Percentiles rank a stretch among this genome's conserved stretches.
Conservation (phyloP, 495 filamentous ascomycete species). For the Lophiostoma macrostomum region DNA sequence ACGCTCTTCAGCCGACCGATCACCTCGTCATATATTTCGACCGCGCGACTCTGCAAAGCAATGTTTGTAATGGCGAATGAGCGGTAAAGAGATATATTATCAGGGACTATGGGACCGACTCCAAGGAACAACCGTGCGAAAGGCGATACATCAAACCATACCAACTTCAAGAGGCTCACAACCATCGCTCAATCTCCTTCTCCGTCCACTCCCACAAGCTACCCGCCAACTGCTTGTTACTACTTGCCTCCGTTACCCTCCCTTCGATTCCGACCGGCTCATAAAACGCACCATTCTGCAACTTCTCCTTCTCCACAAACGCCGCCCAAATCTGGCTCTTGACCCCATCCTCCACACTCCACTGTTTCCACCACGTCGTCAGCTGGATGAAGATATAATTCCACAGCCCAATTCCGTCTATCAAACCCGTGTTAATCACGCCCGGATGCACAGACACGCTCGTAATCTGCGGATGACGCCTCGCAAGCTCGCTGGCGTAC, state of each 20-base stretch:
- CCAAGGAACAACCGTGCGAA: too few relatives aligned
- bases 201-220: slow-evolving; percentile 28
- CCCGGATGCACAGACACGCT: slow-evolving; percentile 66
- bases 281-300: slow-evolving; percentile 15
- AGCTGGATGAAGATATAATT: neutral
- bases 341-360: slow-evolving; percentile 3
- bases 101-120: too few relatives aligned
- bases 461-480: slow-evolving; percentile 55
- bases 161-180: too few relatives aligned
- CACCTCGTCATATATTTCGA: too few relatives aligned
- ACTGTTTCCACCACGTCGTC: neutral
- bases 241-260: neutral
- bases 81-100: too few relatives aligned
- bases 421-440: slow-evolving; percentile 51
- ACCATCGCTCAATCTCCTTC: too few relatives aligned
- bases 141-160: too few relatives aligned
- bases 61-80: too few relatives aligned
- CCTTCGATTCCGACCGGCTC: slow-evolving; percentile 9
- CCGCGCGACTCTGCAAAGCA: too few relatives aligned
- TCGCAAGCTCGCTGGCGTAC: slow-evolving; percentile 57
- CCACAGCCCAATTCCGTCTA: too few relatives aligned
- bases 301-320: neutral
- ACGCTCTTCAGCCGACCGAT: too few relatives aligned
- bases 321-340: slow-evolving; percentile 20
- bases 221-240: neutral